Base-by-base conservation (phyloP, 139 green algal genomes). In the Auxenochlorella protothecoides region DNA sequence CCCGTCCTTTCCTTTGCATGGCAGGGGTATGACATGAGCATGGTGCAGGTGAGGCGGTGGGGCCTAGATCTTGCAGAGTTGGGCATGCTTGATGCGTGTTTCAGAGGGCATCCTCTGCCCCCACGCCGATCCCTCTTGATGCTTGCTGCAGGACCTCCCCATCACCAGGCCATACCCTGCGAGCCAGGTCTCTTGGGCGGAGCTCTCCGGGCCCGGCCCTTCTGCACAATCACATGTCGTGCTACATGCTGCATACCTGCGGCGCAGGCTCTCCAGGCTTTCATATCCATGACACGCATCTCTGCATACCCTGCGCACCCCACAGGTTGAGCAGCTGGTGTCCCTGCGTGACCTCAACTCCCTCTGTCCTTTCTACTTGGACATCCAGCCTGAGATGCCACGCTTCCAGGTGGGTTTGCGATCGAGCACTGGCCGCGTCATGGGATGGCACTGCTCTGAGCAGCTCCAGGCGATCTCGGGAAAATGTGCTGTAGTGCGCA, bases 361-460 rank as follows among this genome's bases (percentile, higher is more conserved):
- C 59, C 78, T 91, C 44, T 89, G 86, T 71, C 73, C 80, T 14
- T 90, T 83, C 71, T 96, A 96, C 73, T n/a, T 92, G 6, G 89
- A 96, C 76, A 65, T 95, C 7, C 72, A 71, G 64, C 78, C 78
- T 54, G 80, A 89, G 72, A 53, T 80, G 44, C 53, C 53, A 14
- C 59, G 76, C 56, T 59, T 86, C 3, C 75, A 79, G 78, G 78
- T 76, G 53, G 5, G 68, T n/a, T 16, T 53, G 9, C 4, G 55
- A 14, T 63, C 59, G 56, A 44, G 67, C 54, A 76, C n/a, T 13
- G n/a, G 11, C 64, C 64, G 13, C 8, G 68, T 12, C 3, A 13
- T 27, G 13, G 9, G 44, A 5, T 57, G 60, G 59, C n/a, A 14
- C 10, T 61, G 53, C 9, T 51, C 11, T 51, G 55, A 6, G 13